Conservation (phyloP, 1,139 yeast species). For the Saccharomycopsis hybrid region DNA sequence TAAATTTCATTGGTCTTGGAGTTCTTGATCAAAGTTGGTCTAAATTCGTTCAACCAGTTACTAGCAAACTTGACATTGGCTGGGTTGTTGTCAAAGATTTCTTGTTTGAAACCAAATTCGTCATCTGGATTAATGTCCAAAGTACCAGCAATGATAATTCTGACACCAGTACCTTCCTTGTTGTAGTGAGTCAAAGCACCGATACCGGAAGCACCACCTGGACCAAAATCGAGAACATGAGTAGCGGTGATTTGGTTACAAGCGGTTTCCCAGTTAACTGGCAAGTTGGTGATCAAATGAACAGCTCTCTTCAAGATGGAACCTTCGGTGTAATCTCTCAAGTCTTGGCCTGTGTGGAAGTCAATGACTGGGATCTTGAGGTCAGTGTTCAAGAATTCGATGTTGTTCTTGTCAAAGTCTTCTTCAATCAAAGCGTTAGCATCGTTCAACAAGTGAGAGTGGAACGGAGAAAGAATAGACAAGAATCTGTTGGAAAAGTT, state of each 20-base stretch:
- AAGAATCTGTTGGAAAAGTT: slow-evolving; percentile 89
- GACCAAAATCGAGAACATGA: slow-evolving; percentile 94
- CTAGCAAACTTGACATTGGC: slow-evolving; percentile 71
- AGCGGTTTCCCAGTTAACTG: slow-evolving; percentile 93
- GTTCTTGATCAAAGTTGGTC: slow-evolving; percentile 78
- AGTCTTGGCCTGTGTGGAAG: slow-evolving; percentile 78
- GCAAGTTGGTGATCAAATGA: slow-evolving; percentile 76
- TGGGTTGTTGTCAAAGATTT: slow-evolving; percentile 68
- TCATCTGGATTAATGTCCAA: slow-evolving; percentile 64
- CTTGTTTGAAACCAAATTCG: slow-evolving; percentile 94
- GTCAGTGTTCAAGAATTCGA: slow-evolving; percentile 48
- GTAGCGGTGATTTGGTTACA: slow-evolving; percentile 67
- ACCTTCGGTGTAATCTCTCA: slow-evolving; percentile 44
- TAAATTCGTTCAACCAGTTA: slow-evolving; percentile 85
- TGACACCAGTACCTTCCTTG: slow-evolving; percentile 97
- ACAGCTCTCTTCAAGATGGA: slow-evolving; percentile 62
- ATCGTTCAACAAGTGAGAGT: slow-evolving; percentile 72
- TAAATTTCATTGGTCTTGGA: slow-evolving; percentile 58
- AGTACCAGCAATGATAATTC: slow-evolving; percentile 90
- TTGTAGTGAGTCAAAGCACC: slow-evolving; percentile 95
- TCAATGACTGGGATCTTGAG: slow-evolving; percentile 85
- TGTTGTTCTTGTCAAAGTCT: slow-evolving; percentile 54
- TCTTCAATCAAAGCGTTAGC: slow-evolving; percentile 62
- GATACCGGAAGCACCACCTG: slow-evolving; percentile 96
- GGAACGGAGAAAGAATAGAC: slow-evolving; percentile 96